Evolutionary conservation across 768 basidiomycete species (phyloP).

Genomic region (Boletus coccyginus): DNA sequence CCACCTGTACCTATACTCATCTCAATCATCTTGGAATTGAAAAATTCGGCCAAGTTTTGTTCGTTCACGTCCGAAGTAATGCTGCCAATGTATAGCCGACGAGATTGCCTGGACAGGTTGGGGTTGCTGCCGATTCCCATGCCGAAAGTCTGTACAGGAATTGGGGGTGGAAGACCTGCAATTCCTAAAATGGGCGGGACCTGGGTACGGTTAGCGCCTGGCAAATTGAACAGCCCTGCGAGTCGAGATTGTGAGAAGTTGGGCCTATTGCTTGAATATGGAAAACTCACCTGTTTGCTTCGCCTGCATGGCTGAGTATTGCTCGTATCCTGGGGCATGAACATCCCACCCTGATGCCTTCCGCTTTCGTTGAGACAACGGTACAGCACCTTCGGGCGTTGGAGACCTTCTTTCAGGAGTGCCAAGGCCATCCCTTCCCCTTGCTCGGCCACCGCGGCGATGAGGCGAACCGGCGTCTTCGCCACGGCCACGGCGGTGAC

Average conservation of each 20-base stretch:
- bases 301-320: conserved; percentile 93
- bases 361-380: conserved; percentile 81
- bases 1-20: conserved; percentile 82
- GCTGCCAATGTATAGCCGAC: conserved; percentile 94
- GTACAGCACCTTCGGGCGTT: conserved; percentile 81
- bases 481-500: conserved; percentile 29
- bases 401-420: conserved; percentile 83
- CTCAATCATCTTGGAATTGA: conserved; percentile 95
- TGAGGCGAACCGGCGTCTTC: conserved; percentile 41
- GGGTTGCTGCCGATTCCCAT: conserved; percentile 87
- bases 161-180: conserved; percentile 77
- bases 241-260: conserved; percentile 12
- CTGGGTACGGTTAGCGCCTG: conserved; percentile 89
- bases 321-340: conserved; percentile 92
- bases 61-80: conserved; percentile 95
- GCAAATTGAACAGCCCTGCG: conserved; percentile 91
- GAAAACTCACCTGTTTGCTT: conserved; percentile 82
- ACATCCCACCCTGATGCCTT: conserved; percentile 97
- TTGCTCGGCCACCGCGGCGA: conserved; percentile 47
- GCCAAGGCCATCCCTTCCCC: conserved; percentile 47
- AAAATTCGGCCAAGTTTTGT: conserved; percentile 87
- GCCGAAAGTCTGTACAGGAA: conserved; percentile 81
- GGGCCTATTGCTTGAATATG: neutral
- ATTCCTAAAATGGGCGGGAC: conserved; percentile 80
- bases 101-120: conserved; percentile 88